These are phyloP conservation scores for Trichosanthes cucumerina DNA, from an alignment of 306 rosid species.

Conservation along the genomic window DNA sequence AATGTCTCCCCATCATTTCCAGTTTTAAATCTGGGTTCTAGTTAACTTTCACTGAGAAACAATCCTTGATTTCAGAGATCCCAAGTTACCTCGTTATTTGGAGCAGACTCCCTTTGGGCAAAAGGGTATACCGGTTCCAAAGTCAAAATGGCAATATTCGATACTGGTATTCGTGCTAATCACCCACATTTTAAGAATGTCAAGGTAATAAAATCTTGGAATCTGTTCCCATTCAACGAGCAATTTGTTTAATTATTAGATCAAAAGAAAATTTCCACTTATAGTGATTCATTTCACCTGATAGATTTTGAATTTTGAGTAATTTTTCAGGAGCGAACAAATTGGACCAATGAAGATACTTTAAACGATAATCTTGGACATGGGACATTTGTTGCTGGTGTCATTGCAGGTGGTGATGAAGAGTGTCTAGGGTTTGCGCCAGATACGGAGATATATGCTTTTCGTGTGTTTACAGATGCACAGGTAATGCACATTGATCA, in stretches of 20 bases:
- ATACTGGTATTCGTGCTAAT: conserved; percentile 84
- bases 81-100: conserved; percentile 84
- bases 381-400: conserved; percentile 99
- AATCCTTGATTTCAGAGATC: conserved; percentile 48
- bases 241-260: not conserved
- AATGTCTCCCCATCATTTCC: not conserved
- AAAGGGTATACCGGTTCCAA: conserved; percentile 78
- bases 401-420: conserved; percentile 73
- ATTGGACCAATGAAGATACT: conserved; percentile 94
- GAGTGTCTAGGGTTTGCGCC: conserved; percentile 98
- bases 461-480: conserved; percentile 97
- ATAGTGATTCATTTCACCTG: not conserved
- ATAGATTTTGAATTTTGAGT: conserved; percentile 16
- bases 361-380: conserved; percentile 94
- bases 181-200: conserved; percentile 94
- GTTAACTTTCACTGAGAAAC: conserved; percentile 12
- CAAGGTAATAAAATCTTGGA: conserved; percentile 37
- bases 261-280: not conserved
- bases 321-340: conserved; percentile 78
- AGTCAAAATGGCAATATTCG: conserved; percentile 97
- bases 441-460: conserved; percentile 93
- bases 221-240: not conserved
- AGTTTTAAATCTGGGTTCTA: not conserved
- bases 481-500: conserved; percentile 74
- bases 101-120: conserved; percentile 72